phyloP scores from a whole-genome alignment of 371 early-diverging fungal species.

The Capniomyces stellatus region DNA sequence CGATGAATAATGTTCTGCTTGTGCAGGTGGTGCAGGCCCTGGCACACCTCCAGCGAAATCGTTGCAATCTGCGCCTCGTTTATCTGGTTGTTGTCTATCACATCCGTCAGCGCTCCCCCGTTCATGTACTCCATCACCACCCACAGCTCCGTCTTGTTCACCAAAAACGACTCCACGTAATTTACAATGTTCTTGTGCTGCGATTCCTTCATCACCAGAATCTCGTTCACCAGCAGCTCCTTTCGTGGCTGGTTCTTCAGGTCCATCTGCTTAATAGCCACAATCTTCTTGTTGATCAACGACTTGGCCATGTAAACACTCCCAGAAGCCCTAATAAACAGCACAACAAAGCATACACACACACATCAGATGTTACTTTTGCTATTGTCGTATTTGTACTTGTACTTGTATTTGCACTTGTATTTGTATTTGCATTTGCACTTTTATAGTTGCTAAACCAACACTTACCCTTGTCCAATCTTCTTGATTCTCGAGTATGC shows the following conservation, averaged over 20 bases:
- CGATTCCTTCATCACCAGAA: slow-evolving; percentile 85
- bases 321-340: slow-evolving; percentile 60
- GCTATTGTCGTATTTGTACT: too few species aligned
- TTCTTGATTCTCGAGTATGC: slow-evolving; percentile 78
- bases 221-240: slow-evolving; percentile 89
- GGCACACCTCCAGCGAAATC: slow-evolving; percentile 70
- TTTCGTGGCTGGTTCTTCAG: slow-evolving; percentile 78
- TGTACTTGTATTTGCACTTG: too few species aligned
- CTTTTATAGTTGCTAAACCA: too few species aligned
- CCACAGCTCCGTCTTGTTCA: slow-evolving; percentile 73
- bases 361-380: too few species aligned
- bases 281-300: slow-evolving; percentile 42
- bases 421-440: too few species aligned
- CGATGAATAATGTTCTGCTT: slow-evolving; percentile 82
- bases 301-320: slow-evolving; percentile 77
- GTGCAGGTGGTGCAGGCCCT: slow-evolving; percentile 86
- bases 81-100: slow-evolving; percentile 84
- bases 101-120: slow-evolving; percentile 91
- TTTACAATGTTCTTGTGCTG: slow-evolving; percentile 91
- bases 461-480: slow-evolving; percentile 90
- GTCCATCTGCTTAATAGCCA: slow-evolving; percentile 97
- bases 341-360: too few species aligned
- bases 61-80: slow-evolving; percentile 82
- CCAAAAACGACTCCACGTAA: slow-evolving; percentile 75
- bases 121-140: slow-evolving; percentile 98